phyloP scores from a whole-genome alignment of 108 stramenopile genomes.

The Aurantiochytrium sp. region DNA sequence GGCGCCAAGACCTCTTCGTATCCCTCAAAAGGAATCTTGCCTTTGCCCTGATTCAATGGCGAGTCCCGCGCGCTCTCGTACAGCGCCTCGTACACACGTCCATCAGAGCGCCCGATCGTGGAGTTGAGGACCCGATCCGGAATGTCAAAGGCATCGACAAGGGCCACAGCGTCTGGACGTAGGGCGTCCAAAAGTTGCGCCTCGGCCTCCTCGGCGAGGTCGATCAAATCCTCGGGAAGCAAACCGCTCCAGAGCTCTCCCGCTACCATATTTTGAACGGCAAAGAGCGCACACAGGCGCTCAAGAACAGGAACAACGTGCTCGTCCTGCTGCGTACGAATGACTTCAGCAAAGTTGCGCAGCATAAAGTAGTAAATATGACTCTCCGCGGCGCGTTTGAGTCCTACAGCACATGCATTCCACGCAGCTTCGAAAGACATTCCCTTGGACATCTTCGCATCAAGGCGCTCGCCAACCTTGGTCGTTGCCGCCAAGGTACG shows the following conservation, averaged over 20 bases:
- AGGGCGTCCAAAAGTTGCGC: constrained; percentile 31
- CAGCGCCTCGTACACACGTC: constrained; percentile 78
- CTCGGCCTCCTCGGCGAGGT: constrained; percentile 50
- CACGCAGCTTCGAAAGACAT: constrained; percentile 58
- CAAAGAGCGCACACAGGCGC: background rate
- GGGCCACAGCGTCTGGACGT: constrained; percentile 71
- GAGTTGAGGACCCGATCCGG: constrained; percentile 76
- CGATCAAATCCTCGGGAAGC: constrained; percentile 12
- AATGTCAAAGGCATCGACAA: constrained; percentile 79
- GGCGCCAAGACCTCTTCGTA: background rate
- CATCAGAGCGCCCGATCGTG: constrained; percentile 74
- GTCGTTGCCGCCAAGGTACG: constrained; percentile 63
- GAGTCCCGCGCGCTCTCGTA: constrained; percentile 42
- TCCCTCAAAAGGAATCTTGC: background rate
- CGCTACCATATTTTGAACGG: background rate
- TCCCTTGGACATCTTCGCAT: constrained; percentile 37
- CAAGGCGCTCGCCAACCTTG: constrained; percentile 57
- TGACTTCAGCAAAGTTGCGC: constrained; percentile 48
- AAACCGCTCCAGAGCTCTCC: background rate
- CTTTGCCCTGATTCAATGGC: background rate
- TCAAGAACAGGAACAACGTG: background rate
- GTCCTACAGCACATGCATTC: constrained; percentile 66
- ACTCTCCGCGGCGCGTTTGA: constrained; percentile 65
- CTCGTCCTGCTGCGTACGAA: background rate
- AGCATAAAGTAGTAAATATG: constrained; percentile 67